Evolutionary conservation across 2,329 filamentous ascomycete species (phyloP), one percentile per base, ranked within the genome.

Genomic region (Claviceps purpurea): DNA sequence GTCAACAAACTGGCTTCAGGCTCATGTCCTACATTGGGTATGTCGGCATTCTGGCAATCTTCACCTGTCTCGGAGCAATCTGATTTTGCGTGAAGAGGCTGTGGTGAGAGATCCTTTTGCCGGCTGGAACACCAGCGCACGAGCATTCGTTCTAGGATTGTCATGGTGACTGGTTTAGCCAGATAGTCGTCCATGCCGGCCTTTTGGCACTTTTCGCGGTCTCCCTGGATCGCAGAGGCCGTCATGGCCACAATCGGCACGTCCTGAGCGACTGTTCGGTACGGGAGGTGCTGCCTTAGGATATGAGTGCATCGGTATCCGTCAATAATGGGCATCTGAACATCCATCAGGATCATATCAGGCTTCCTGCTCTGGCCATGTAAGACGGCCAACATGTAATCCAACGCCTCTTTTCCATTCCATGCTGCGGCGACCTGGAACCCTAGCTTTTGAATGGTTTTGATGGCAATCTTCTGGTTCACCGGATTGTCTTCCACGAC

Each of bases 171-270:
- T 1, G 85, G 85, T 61, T 87, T 87, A n/a, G 81, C 72, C 10
- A 87, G 70, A 59, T 87, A 85, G 60, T 87, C 84, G 57, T 89
- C 84, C 85, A 89, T 89, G 37, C 85, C 85, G 8, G 84, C 82
- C 55, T 75, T 76, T 54, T 78, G 77, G 61, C 85, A 89, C 62
- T 87, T 88, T 62, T 89, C 85, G 48, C 77, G 73, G 60, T 89
- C 85, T 4, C 85, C 85, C 61, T 87, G 83, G 42, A 89, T 88
- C 0, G 85, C 85, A 4, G 81, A 86, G 4, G 85, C 86, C 0
- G 85, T 89, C 83, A 89, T 87, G n/a, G 85, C 85, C 40, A 89
- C 81, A 49, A 89, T 87, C 0, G 85, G 85, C 5, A 87, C 81
- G 44, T 81, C 72, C 51, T 75, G 72, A 4, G 80, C 71, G 50